phyloP scores from a whole-genome alignment of 768 basidiomycete genomes.

The Pleurotus pulmonarius region DNA sequence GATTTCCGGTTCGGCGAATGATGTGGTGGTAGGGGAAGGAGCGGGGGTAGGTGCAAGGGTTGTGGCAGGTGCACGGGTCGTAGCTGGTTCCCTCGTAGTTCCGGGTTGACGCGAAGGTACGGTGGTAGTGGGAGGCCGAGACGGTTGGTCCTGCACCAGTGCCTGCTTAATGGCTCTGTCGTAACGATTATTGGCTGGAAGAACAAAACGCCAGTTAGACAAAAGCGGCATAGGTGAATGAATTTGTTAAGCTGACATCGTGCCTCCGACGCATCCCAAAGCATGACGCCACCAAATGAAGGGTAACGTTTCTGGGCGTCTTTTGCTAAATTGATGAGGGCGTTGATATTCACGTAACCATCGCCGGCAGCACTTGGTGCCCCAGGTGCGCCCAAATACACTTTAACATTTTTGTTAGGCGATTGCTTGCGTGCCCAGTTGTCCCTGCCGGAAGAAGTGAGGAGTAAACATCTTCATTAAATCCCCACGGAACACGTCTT shows the following conservation, averaged over 20 bases:
- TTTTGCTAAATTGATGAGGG: constrained; percentile 38
- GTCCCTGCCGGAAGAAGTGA: constrained; percentile 33
- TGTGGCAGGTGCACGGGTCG: constrained; percentile 6
- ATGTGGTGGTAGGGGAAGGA: not conserved
- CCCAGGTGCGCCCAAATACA: constrained; percentile 59
- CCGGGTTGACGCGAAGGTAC: constrained; percentile 2
- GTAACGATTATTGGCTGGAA: constrained; percentile 42
- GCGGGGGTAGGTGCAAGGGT: constrained; percentile 6
- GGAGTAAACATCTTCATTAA: not conserved
- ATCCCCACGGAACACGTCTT: not conserved
- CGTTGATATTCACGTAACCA: constrained; percentile 46
- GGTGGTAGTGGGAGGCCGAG: constrained; percentile 12
- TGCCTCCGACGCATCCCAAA: constrained; percentile 40
- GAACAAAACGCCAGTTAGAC: not conserved
- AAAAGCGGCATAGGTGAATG: constrained; percentile 19
- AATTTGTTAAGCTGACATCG: constrained; percentile 34
- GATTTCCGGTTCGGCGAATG: not conserved
- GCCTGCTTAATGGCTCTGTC: constrained; percentile 47
- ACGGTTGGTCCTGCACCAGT: constrained; percentile 24
- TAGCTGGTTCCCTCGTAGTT: not conserved
- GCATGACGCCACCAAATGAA: constrained; percentile 57
- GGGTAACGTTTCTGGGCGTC: constrained; percentile 47
- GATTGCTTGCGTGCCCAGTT: constrained; percentile 58
- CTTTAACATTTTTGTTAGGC: constrained; percentile 54
- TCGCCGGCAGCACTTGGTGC: constrained; percentile 45